Conservation (phyloP, 768 basidiomycete species). For the Panus rudis region DNA sequence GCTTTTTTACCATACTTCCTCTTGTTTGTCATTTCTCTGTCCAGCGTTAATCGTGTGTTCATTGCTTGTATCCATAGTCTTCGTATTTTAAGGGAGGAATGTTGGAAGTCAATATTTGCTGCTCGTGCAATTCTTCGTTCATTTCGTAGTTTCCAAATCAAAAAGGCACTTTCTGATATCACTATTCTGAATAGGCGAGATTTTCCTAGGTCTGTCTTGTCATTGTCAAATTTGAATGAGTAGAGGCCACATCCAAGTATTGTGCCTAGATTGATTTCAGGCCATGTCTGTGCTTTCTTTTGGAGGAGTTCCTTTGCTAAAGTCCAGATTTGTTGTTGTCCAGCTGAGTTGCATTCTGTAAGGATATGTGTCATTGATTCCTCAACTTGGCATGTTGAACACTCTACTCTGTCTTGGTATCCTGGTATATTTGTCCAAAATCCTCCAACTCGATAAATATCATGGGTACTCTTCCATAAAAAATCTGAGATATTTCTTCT, state of each 20-base stretch:
- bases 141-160: constrained; percentile 11
- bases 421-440: constrained; percentile 14
- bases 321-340: constrained; percentile 4
- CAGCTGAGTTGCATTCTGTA: constrained; percentile 5
- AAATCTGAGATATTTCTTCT: constrained; percentile 5
- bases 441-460: not conserved
- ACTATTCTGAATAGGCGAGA: constrained; percentile 8
- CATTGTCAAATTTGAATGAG: not conserved
- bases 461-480: constrained; percentile 9
- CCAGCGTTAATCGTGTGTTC: not conserved
- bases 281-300: not conserved
- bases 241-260: not conserved
- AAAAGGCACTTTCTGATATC: constrained; percentile 2
- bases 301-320: constrained; percentile 2
- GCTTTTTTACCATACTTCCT: not conserved
- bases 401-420: constrained; percentile 5
- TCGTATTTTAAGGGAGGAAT: not conserved
- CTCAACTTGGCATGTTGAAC: constrained; percentile 5
- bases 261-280: not conserved
- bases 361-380: constrained; percentile 20
- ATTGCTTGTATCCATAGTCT: not conserved
- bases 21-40: not conserved
- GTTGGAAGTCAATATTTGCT: not conserved
- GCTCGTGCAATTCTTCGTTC: constrained; percentile 1
- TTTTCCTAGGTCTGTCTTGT: not conserved